Conservation (phyloP, 2,329 filamentous ascomycete species). For the Eurotiales sp. region DNA sequence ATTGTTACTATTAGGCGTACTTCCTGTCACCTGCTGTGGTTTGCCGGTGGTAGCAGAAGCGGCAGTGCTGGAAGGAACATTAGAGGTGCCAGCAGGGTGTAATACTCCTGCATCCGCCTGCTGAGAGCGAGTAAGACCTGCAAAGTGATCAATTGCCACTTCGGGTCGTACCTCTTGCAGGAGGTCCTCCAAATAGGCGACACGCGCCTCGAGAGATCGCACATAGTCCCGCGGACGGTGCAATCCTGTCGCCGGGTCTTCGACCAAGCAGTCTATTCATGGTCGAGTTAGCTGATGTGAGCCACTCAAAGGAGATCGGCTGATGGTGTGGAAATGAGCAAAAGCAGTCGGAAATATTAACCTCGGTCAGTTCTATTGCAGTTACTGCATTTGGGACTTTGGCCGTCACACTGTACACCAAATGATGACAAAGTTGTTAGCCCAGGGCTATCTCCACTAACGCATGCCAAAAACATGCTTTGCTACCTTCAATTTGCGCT, state of each 20-base stretch:
- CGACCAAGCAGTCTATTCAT: constrained; percentile 29
- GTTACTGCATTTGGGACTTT: constrained; percentile 26
- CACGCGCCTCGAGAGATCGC: constrained; percentile 18
- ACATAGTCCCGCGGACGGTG: constrained; percentile 33
- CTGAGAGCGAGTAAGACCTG: not conserved
- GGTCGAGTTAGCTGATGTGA: not conserved
- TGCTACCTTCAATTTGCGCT: constrained; percentile 24
- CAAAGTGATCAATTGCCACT: constrained; percentile 12
- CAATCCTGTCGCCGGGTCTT: constrained; percentile 34
- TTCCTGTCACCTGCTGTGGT: not conserved
- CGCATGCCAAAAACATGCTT: too few relatives aligned
- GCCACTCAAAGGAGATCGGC: not conserved
- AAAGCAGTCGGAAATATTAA: constrained; percentile 5
- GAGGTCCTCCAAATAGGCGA: constrained; percentile 27
- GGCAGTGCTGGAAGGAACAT: not conserved
- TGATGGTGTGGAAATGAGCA: not conserved
- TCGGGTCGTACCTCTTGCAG: constrained; percentile 27
- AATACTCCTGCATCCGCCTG: not conserved
- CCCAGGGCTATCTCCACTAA: not conserved
- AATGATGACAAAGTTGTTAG: not conserved
- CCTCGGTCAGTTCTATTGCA: constrained; percentile 21
- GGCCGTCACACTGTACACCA: constrained; percentile 19
- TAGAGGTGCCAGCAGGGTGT: not conserved
- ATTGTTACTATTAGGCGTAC: constrained; percentile 5
- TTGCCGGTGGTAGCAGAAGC: not conserved